phyloP scores from a whole-genome alignment of 106 monocot species.

The Dendrobium catenatum region DNA sequence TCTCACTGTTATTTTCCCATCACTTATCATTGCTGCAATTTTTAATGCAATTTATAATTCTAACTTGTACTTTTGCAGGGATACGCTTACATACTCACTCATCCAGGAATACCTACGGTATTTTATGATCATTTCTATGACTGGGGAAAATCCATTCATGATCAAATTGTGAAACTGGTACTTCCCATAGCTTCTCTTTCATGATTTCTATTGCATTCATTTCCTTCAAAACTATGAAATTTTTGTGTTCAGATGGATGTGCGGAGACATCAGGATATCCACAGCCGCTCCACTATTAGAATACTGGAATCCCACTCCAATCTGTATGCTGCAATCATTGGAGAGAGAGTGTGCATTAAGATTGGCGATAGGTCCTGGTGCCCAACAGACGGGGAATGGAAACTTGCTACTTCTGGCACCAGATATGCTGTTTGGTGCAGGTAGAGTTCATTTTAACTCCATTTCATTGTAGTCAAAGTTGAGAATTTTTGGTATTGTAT shows the following conservation, averaged over 20 bases:
- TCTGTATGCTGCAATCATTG: constrained; percentile 65
- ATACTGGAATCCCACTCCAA: constrained; percentile 56
- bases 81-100: constrained; percentile 89
- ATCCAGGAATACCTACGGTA: constrained; percentile 47
- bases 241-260: constrained; percentile 39
- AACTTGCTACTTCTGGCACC: constrained; percentile 54
- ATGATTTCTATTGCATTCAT: neutral
- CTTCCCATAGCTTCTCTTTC: neutral
- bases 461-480: too few relatives aligned
- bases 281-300: constrained; percentile 55
- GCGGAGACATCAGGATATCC: constrained; percentile 46
- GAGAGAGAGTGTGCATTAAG: constrained; percentile 70
- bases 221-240: neutral
- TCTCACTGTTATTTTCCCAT: too few relatives aligned
- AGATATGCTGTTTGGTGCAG: constrained; percentile 83
- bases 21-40: too few relatives aligned
- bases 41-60: too few relatives aligned
- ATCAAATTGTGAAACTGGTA: constrained; percentile 81
- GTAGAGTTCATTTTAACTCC: constrained; percentile 8
- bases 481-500: too few relatives aligned
- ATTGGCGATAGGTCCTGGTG: constrained; percentile 72
- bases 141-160: constrained; percentile 55
- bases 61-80: constrained; percentile 33
- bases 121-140: constrained; percentile 90
- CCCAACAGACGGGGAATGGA: constrained; percentile 57